Evolutionary conservation across 1,284 basidiomycete genomes (phyloP).

Genomic region (Apiotrichum montevideense): DNA sequence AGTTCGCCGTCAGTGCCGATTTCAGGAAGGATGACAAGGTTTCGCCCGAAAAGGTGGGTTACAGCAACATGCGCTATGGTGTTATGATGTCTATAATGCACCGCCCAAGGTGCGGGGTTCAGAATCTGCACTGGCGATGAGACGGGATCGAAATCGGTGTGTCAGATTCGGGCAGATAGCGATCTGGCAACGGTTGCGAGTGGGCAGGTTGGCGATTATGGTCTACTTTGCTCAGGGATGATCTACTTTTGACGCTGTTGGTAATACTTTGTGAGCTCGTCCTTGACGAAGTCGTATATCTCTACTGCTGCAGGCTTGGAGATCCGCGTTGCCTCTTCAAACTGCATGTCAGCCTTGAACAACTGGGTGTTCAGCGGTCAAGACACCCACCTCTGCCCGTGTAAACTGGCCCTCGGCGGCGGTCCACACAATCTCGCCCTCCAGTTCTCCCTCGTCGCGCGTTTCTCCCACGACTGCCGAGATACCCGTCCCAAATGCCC

Average conservation of each 20-base stretch:
- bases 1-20: no score
- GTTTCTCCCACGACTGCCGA: conserved; percentile 40
- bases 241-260: background rate
- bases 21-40: no score
- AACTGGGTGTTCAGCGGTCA: background rate
- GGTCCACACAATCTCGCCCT: conserved; percentile 48
- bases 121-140: no score
- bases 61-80: no score
- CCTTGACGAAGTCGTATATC: conserved; percentile 19
- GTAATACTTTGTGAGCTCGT: conserved; percentile 8
- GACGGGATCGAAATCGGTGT: no score
- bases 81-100: no score
- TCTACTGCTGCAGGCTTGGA: conserved; percentile 16
- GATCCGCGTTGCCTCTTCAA: background rate
- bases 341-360: conserved; percentile 7
- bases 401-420: conserved; percentile 46
- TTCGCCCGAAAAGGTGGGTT: no score
- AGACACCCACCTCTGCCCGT: conserved; percentile 23
- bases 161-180: no score
- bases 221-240: no score
- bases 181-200: no score
- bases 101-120: no score
- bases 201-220: no score
- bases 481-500: conserved; percentile 45
- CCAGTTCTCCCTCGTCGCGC: conserved; percentile 50